These are phyloP conservation scores for Biscutella auriculata DNA, from an alignment of 441 rosid species.

Conservation along the genomic window DNA sequence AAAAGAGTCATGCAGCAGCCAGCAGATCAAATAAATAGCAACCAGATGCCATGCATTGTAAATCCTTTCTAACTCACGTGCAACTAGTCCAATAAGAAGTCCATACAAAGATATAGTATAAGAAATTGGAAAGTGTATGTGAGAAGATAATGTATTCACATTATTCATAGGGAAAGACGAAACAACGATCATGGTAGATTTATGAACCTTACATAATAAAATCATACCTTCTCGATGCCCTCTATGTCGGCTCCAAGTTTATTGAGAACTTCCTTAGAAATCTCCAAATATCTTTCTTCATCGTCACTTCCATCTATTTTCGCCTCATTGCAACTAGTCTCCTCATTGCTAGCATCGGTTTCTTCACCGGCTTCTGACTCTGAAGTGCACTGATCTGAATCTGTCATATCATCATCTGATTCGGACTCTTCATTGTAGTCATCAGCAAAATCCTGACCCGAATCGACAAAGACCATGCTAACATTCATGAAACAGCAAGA, in stretches of 20 bases:
- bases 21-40: neutral
- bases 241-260: conserved; percentile 65
- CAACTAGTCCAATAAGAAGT: neutral
- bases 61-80: neutral
- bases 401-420: conserved; percentile 54
- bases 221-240: conserved; percentile 67
- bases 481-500: neutral
- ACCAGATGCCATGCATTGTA: neutral
- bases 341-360: conserved; percentile 64
- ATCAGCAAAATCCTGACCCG: conserved; percentile 63
- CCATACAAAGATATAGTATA: neutral
- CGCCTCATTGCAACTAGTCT: conserved; percentile 38
- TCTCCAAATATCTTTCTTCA: conserved; percentile 51
- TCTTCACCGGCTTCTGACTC: conserved; percentile 84
- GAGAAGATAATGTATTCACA: neutral
- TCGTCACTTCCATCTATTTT: conserved; percentile 61
- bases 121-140: neutral
- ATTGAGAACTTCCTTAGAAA: conserved; percentile 71
- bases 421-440: conserved; percentile 52
- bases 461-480: conserved; percentile 8
- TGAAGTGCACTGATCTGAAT: conserved; percentile 59
- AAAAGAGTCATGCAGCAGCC: neutral
- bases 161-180: neutral
- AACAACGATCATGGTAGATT: neutral
- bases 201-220: neutral